These are phyloP conservation scores for Lagenidium sp. DNA, from an alignment of 352 stramenopile species.

Conservation along the genomic window DNA sequence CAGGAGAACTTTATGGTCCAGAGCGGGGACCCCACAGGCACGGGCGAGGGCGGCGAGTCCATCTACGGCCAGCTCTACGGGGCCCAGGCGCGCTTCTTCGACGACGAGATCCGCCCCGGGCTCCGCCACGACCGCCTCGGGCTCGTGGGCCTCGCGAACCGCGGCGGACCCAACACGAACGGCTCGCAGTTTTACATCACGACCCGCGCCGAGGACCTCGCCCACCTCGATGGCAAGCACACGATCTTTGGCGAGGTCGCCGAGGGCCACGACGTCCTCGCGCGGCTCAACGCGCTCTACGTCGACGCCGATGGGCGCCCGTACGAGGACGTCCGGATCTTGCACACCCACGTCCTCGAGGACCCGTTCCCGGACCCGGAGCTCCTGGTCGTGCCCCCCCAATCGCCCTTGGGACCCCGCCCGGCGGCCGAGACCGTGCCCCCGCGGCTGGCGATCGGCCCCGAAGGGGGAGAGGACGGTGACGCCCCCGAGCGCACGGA, in stretches of 20 bases:
- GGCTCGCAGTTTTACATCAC: conserved; percentile 98
- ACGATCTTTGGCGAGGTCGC: conserved; percentile 90
- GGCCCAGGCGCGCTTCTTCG: conserved; percentile 60
- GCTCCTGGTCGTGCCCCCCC: conserved; percentile 59
- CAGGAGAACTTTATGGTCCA: conserved; percentile 94
- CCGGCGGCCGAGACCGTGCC: conserved; percentile 90
- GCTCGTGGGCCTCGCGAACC: conserved; percentile 80
- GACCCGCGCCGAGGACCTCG: conserved; percentile 80
- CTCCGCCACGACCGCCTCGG: conserved; percentile 48
- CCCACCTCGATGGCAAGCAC: conserved; percentile 88
- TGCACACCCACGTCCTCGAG: conserved; percentile 86
- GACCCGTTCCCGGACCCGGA: conserved; percentile 77
- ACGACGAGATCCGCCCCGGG: conserved; percentile 56
- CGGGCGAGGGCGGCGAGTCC: conserved; percentile 91
- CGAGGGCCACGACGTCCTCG: conserved; percentile 92
- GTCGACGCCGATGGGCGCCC: conserved; percentile 93
- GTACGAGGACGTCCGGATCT: conserved; percentile 96
- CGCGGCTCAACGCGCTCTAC: conserved; percentile 92
- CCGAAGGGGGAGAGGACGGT: conserved; percentile 74
- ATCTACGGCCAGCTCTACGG: conserved; percentile 93
- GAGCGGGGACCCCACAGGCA: conserved; percentile 85
- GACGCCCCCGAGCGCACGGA: conserved; percentile 68
- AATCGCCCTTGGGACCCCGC: conserved; percentile 82
- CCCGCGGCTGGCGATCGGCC: conserved; percentile 83
- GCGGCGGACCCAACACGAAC: conserved; percentile 56